A percentile compares a stretch with the other conserved stretches of the same genome.
phyloP scores from a whole-genome alignment of 345 rosid genomes.

The Pugionium cornutum region DNA sequence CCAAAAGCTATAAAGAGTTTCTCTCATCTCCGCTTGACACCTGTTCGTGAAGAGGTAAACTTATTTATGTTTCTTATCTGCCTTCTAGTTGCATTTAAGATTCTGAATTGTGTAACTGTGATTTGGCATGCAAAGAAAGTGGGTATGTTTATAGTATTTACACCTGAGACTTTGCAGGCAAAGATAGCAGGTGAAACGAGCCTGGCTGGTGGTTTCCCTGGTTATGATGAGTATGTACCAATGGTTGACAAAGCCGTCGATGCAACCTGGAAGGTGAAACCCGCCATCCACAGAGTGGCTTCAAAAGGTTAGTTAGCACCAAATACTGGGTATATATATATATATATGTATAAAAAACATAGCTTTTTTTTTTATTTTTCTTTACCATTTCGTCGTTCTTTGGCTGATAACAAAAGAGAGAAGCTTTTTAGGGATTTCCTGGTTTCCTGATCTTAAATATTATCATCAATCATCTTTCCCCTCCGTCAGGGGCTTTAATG shows the following conservation, averaged over 20 bases:
- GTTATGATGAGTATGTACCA: conserved; percentile 97
- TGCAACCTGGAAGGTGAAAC: conserved; percentile 80
- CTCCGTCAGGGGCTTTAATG: conserved; percentile 28
- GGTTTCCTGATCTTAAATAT: conserved; percentile 12
- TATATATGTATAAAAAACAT: conserved; percentile 5
- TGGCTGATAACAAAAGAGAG: conserved; percentile 5
- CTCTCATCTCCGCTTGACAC: conserved; percentile 89
- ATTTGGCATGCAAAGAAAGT: neutral
- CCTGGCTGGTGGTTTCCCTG: conserved; percentile 65
- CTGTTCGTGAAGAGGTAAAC: conserved; percentile 93
- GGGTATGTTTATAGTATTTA: neutral
- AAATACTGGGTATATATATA: too few species aligned
- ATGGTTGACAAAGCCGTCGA: conserved; percentile 98
- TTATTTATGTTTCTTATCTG: neutral
- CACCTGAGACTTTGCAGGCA: conserved; percentile 52
- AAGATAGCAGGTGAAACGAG: conserved; percentile 68
- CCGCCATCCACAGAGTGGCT: conserved; percentile 47
- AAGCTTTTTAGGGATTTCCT: neutral
- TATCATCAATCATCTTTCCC: neutral
- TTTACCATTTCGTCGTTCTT: neutral
- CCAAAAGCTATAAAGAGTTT: conserved; percentile 89
- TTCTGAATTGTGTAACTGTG: conserved; percentile 18
- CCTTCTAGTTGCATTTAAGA: conserved; percentile 14
- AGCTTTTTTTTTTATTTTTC: conserved; percentile 1
- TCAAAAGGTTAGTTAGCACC: conserved; percentile 60